A percentile compares a stretch with the other conserved stretches of the same genome.
These are phyloP conservation scores for Podosphaera leucotricha DNA, from an alignment of 2,329 filamentous ascomycete species.

Conservation along the genomic window DNA sequence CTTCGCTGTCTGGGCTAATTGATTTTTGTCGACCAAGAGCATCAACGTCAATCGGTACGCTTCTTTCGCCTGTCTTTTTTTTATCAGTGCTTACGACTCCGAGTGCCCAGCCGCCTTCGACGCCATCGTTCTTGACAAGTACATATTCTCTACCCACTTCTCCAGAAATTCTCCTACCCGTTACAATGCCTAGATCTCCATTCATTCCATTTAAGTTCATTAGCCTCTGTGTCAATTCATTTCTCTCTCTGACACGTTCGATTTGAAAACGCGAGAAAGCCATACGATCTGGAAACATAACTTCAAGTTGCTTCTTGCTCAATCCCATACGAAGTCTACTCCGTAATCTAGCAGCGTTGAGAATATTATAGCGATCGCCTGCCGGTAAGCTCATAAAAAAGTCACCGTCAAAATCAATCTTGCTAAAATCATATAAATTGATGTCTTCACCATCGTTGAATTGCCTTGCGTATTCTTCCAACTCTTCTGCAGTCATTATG, in stretches of 20 bases:
- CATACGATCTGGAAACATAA: constrained; percentile 96
- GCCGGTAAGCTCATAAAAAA: constrained; percentile 85
- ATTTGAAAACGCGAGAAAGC: constrained; percentile 94
- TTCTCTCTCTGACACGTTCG: constrained; percentile 74
- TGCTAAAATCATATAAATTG: constrained; percentile 82
- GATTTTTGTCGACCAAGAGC: constrained; percentile 32
- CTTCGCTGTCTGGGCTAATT: constrained; percentile 32
- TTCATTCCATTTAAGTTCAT: constrained; percentile 91
- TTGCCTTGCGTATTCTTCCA: constrained; percentile 81
- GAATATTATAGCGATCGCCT: constrained; percentile 84
- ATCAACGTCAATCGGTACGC: constrained; percentile 87
- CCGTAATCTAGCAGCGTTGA: constrained; percentile 76
- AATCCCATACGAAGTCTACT: constrained; percentile 86
- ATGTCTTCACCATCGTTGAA: constrained; percentile 87
- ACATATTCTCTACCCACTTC: constrained; percentile 89
- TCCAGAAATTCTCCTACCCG: constrained; percentile 45
- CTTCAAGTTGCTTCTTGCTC: constrained; percentile 84
- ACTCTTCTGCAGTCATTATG: constrained; percentile 85
- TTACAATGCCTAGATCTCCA: constrained; percentile 37
- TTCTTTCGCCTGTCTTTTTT: constrained; percentile 43
- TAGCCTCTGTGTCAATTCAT: constrained; percentile 77
- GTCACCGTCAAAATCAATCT: constrained; percentile 90
- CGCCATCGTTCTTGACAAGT: constrained; percentile 81
- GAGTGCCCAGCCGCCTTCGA: constrained; percentile 85
- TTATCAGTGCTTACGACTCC: constrained; percentile 79